Evolutionary conservation across 352 stramenopile species (phyloP), one percentile per base, ranked within the genome.

Genomic region (Peronospora farinosa): DNA sequence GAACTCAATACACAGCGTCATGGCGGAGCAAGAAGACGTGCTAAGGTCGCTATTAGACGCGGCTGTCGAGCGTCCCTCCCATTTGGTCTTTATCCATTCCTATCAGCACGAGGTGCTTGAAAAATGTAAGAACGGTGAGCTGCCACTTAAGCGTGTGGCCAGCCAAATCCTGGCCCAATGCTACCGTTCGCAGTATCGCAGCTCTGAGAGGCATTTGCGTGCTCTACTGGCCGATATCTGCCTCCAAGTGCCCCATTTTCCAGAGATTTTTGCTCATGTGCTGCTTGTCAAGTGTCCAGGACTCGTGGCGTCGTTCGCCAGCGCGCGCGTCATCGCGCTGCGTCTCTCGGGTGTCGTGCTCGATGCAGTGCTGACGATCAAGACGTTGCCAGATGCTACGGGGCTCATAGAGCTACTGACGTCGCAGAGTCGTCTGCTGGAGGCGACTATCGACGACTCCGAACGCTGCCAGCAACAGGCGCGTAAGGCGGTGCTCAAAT

Each of bases 71-170:
- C 71, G 67, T 30, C 79, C 79, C 8, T 71, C 66, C 23, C 58
- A 84, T 17, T 28, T 57, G 3, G 48, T 63, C 49, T 65, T 74
- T 51, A 79, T 87, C 61, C 74, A 88, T 38, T 73, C 68, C 32
- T 78, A 84, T 25, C 72, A 78, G 69, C 75, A 84, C 27, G 77
- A 91, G 43, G 66, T 78, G 23, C 39, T 91, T 35, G 67, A 73
- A 11, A 83, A 86, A 60, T 69, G 81, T 42, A 69, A 75, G 49
- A 62, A 57, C 47, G 69, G 74, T 13, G 73, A 76, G 47, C 54
- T 86, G 38, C 51, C 81, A 13, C 54, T 85, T 43, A 90, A 90
- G 60, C 75, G 75, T 28, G 57, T 78, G 17, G 71, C 80, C 45
- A 81, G 69, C 49, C 72, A 86, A 50, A 71, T 74, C 36, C 58